A percentile compares a stretch with the other conserved stretches of the same genome.
phyloP scores from a whole-genome alignment of 352 stramenopile genomes.

The Globisporangium cylindrosporum region DNA sequence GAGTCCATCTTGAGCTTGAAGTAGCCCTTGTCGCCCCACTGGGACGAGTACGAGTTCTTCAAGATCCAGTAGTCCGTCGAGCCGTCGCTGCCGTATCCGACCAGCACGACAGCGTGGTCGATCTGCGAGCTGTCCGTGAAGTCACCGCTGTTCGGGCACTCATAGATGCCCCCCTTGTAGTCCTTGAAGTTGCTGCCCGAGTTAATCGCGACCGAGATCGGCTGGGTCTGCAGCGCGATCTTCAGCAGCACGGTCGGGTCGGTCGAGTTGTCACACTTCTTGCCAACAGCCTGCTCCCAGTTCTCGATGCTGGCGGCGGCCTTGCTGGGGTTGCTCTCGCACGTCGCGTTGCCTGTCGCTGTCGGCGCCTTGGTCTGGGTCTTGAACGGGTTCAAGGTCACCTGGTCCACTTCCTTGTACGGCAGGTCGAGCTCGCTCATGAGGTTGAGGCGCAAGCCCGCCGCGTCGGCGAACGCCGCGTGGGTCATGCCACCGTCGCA shows the following conservation, averaged over 20 bases:
- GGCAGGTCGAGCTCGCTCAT: conserved; percentile 63
- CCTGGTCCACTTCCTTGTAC: conserved; percentile 47
- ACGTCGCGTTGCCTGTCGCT: conserved; percentile 32
- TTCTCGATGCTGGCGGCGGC: conserved; percentile 63
- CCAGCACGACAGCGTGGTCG: conserved; percentile 71
- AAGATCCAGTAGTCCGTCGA: conserved; percentile 70
- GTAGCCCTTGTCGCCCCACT: conserved; percentile 73
- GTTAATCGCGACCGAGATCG: conserved; percentile 78
- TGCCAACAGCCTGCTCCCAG: conserved; percentile 67
- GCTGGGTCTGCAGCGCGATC: conserved; percentile 61
- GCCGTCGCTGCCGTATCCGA: conserved; percentile 57
- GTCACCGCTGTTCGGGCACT: conserved; percentile 66
- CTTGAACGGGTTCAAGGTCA: conserved; percentile 28
- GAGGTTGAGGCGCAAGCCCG: conserved; percentile 44
- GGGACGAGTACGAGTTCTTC: conserved; percentile 79
- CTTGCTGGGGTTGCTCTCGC: conserved; percentile 28
- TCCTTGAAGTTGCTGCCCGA: conserved; percentile 73
- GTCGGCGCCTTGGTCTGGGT: conserved; percentile 10
- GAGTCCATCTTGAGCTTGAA: conserved; percentile 57
- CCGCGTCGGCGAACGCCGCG: conserved; percentile 74
- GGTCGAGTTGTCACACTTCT: conserved; percentile 47
- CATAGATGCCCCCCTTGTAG: conserved; percentile 78
- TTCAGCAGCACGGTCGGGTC: conserved; percentile 63
- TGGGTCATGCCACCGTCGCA: conserved; percentile 83
- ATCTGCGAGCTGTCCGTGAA: conserved; percentile 58